Conservation (phyloP, 148 eudicot species). For the Rhododendron henanense region DNA sequence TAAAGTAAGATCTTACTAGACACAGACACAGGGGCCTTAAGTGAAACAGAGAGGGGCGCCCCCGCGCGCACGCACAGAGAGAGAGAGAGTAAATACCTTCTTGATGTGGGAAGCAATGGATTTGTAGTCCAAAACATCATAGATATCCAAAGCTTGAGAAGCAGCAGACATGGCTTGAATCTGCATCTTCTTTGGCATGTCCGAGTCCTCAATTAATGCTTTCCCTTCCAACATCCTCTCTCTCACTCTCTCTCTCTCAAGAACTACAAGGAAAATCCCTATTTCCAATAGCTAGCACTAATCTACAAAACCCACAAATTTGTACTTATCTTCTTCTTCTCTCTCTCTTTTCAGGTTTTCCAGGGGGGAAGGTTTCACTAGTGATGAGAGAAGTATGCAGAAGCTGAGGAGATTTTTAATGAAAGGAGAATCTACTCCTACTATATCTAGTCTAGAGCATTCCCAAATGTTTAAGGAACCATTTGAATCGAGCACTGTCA, state of each 20-base stretch:
- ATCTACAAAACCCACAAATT: conserved; percentile 23
- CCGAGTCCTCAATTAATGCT: conserved; percentile 81
- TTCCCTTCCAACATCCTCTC: conserved; percentile 91
- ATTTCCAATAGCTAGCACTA: conserved; percentile 3
- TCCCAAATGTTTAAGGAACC: conserved; percentile 30
- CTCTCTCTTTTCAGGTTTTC: too few relatives aligned
- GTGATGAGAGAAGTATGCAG: neutral
- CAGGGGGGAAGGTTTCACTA: neutral
- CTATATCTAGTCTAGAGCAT: neutral
- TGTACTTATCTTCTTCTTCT: neutral
- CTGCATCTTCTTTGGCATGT: conserved; percentile 96
- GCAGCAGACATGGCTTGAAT: conserved; percentile 89
- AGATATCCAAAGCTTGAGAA: conserved; percentile 84
- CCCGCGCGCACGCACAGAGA: neutral
- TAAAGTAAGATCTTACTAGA: neutral
- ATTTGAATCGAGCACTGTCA: conserved; percentile 7
- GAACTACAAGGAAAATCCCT: neutral
- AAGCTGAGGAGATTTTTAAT: neutral
- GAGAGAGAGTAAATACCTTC: conserved; percentile 37
- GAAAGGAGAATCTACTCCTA: too few relatives aligned
- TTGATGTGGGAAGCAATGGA: conserved; percentile 90
- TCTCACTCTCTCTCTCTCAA: conserved; percentile 7
- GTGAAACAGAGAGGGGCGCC: neutral
- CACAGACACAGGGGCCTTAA: neutral
- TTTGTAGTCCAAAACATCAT: conserved; percentile 73